Evolutionary conservation across 441 rosid species (phyloP).

Genomic region (Corymbia calophylla): DNA sequence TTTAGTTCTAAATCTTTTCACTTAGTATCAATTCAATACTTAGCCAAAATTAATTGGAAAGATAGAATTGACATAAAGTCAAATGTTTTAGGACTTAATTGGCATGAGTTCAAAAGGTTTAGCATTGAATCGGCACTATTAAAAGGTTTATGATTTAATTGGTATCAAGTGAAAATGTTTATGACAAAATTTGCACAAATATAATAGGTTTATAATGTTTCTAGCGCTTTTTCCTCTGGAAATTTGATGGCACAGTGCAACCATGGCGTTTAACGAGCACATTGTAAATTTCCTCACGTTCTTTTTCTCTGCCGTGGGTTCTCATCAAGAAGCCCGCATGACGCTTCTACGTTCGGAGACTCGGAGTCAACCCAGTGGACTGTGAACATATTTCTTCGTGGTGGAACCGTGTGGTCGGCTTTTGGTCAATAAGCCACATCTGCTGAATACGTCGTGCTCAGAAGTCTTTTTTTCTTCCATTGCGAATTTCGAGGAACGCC

Average conservation of each 20-base stretch:
- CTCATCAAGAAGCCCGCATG: neutral
- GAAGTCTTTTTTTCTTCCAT: neutral
- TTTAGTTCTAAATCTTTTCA: too few relatives aligned
- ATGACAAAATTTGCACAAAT: too few relatives aligned
- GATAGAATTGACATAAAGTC: too few relatives aligned
- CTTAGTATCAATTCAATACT: too few relatives aligned
- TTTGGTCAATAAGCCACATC: neutral
- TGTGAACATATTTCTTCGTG: neutral
- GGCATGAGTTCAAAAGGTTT: too few relatives aligned
- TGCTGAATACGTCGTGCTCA: neutral
- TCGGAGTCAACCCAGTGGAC: neutral
- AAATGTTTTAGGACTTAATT: too few relatives aligned
- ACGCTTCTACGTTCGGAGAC: neutral
- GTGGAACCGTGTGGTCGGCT: neutral
- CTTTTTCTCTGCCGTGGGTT: neutral
- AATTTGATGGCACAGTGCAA: neutral
- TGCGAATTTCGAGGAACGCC: neutral
- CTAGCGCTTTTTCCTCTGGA: neutral
- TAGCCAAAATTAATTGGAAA: too few relatives aligned
- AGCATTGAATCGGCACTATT: too few relatives aligned
- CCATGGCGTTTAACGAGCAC: neutral
- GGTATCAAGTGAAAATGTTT: too few relatives aligned
- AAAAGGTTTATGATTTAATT: too few relatives aligned
- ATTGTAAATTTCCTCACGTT: neutral
- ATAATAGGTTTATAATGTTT: too few relatives aligned